Base-by-base conservation (phyloP, 2,329 filamentous ascomycete species). In the Colletotrichum navitas region DNA sequence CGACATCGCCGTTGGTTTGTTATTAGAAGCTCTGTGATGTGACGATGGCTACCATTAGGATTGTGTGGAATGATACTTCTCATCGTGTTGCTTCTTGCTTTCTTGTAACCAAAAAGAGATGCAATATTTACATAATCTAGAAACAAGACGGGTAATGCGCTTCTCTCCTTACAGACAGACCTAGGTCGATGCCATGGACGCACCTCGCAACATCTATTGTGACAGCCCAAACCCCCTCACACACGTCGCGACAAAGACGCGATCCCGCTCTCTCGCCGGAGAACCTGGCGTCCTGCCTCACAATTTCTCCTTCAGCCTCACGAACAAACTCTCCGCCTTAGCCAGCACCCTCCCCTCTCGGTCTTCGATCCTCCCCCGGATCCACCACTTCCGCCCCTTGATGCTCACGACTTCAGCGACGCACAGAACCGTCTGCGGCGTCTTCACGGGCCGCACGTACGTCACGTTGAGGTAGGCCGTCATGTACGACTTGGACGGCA, bases 401-500 rank as follows among this genome's bases (percentile, higher is more conserved):
- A 78, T 76, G 16, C 75, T 73, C 51, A 80, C 79, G 16, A 80
- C 74, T 74, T 75, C 78, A 2, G 78, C 77, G 29, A 76, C 79
- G 32, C 80, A 79, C 43, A 78, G 75, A 14, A 83, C 62, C 14
- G 78, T 78, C 21, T 75, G 76, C n/a, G 78, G 77, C 6, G 78
- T 76, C 5, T 74, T 69, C 3, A 82, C 77, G 5, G 79, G 80
- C 54, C 74, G 79, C 34, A 82, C 26, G 63, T 81, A 83, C 41
- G 75, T 79, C 7, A 82, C 78, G 10, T 81, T 77, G 32, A 84
- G 71, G 8, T 75, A 77, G 0, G 76, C 82, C 26, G 82, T 84
- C 39, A 84, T 76, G 66, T 75, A 80, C 43, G 74, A 73, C 0
- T 74, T 74, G 41, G 74, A 73, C 47, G 78, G 79, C 1, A 77